Evolutionary conservation across 352 stramenopile genomes (phyloP).

Genomic region (Phytophthora litchii): DNA sequence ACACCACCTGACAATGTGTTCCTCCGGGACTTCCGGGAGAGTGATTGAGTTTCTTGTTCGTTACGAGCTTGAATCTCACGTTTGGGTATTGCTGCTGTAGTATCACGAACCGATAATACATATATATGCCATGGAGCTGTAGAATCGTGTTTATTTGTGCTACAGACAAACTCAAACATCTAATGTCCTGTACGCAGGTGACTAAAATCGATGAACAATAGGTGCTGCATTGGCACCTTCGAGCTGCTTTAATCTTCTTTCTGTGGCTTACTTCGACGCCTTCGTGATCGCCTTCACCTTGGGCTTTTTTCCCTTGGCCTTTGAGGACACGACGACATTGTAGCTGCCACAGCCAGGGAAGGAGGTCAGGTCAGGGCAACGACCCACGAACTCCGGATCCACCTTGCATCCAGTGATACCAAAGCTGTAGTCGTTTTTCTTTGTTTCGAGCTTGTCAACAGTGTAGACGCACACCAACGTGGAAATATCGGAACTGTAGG

Average conservation of each 20-base stretch:
- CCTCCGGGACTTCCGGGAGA: too few species aligned
- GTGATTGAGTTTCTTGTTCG: too few species aligned
- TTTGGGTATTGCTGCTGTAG: too few species aligned
- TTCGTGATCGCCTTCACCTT: conserved; percentile 40
- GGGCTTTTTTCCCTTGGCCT: conserved; percentile 35
- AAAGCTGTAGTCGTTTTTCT: conserved; percentile 55
- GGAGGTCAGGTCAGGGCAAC: conserved; percentile 37
- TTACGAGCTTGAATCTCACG: too few species aligned
- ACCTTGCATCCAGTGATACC: conserved; percentile 43
- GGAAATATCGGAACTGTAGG: conserved; percentile 33
- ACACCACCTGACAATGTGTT: too few species aligned
- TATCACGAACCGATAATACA: too few species aligned
- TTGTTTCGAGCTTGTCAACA: conserved; percentile 33
- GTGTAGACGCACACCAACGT: conserved; percentile 40
- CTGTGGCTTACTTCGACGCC: conserved; percentile 15
- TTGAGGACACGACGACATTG: conserved; percentile 35
- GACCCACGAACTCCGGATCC: conserved; percentile 32
- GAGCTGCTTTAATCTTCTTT: not conserved
- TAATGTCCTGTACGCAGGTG: not conserved
- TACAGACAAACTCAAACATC: conserved; percentile 11
- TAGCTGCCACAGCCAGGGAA: conserved; percentile 26
- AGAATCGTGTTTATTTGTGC: too few species aligned
- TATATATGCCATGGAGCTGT: too few species aligned
- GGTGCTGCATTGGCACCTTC: not conserved
- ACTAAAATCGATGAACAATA: not conserved